Conservation (phyloP, 2,329 filamentous ascomycete genomes). For the Aspergillus ustus region DNA sequence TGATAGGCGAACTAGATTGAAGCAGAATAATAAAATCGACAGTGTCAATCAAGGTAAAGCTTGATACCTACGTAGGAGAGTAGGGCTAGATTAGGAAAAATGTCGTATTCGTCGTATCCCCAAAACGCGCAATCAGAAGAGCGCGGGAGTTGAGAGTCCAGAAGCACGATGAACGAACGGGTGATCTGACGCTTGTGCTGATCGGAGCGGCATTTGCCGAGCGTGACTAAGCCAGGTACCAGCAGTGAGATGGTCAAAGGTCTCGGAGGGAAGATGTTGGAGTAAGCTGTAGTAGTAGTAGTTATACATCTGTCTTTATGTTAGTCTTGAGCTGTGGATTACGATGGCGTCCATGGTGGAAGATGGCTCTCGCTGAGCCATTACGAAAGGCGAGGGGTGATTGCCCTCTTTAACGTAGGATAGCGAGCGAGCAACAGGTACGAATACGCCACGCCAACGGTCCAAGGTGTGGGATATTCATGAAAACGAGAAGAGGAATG, state of each 20-base stretch:
- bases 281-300: not conserved
- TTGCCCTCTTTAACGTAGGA: too few relatives aligned
- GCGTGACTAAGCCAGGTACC: not conserved
- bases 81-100: not conserved
- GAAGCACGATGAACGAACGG: not conserved
- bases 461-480: not conserved
- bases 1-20: too few relatives aligned
- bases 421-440: not conserved
- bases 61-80: not conserved
- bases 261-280: not conserved
- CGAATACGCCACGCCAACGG: not conserved
- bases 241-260: not conserved
- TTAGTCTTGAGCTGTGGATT: not conserved
- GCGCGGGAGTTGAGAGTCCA: not conserved
- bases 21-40: too few relatives aligned
- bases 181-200: not conserved
- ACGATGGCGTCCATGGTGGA: too few relatives aligned
- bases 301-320: not conserved
- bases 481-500: not conserved
- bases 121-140: not conserved
- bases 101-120: slow-evolving; percentile 14
- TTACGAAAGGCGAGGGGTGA: too few relatives aligned
- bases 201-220: not conserved
- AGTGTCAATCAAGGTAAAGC: not conserved
- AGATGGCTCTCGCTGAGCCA: too few relatives aligned